Evolutionary conservation across 2,329 filamentous ascomycete species (phyloP), one percentile per base, ranked within the genome.

Genomic region (Ophiostoma australiae): DNA sequence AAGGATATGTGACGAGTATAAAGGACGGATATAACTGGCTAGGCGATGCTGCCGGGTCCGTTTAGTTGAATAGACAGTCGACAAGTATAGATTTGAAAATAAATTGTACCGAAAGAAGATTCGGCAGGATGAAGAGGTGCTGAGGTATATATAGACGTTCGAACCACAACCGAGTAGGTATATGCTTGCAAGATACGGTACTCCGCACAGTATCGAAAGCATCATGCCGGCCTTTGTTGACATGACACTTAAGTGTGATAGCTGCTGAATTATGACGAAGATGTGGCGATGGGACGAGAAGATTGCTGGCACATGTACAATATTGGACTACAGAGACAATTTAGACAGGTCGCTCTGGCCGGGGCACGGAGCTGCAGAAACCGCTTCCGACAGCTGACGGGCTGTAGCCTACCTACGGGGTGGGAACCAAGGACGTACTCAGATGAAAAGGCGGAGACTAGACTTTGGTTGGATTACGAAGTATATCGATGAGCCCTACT

Each of bases 301-400:
- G 33, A 8, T n/a, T 41, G 63, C 27, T 23, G 63, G 35, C 63
- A 66, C 63, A 66, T 39, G 63, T 65, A 20, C 63, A 39, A 39
- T 63, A 63, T 17, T 39, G 33, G 35, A 10, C 15, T 8, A 33
- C 69, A 63, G 10, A 65, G 41, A 67, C 58, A 67, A 13, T 8
- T 67, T 33, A 67, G 67, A 55, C 33, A 66, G 23, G 13, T 35
- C 27, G 27, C 41, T n/a, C 27, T 68, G 17, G 15, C 27, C 44
- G 27, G 41, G 15, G 39, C 15, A 68, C 67, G 41, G 44, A 55
- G 67, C 27, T 68, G 27, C 41, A 52, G 39, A 20, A 52, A 52
- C 39, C 27, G 15, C 41, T 23, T 48, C 27, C 41, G 41, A 33
- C 8, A 27, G 27, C 27, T 15, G 15, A 3, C 27, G 27, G 58